These are phyloP conservation scores for Fusarium mangiferae DNA, from an alignment of 2,329 filamentous ascomycete genomes.

Conservation along the genomic window DNA sequence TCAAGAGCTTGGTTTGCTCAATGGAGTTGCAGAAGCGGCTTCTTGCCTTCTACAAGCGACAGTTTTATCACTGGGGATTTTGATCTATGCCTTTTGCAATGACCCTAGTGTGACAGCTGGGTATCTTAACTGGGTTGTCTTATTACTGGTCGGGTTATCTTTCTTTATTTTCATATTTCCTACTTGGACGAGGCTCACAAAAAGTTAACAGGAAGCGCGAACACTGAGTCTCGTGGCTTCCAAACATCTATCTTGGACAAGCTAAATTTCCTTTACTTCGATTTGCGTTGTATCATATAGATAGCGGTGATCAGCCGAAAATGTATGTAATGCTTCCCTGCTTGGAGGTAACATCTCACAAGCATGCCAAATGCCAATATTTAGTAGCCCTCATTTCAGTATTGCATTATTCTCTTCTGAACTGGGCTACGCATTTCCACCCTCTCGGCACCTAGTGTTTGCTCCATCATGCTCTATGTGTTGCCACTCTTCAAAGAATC, in stretches of 20 bases:
- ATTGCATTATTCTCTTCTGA: neutral
- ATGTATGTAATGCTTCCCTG: too few relatives aligned
- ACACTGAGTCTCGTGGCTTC: accelerated
- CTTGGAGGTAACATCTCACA: neutral
- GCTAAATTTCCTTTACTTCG: too few relatives aligned
- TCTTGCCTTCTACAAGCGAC: neutral
- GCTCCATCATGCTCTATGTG: too few relatives aligned
- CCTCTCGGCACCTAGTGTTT: neutral
- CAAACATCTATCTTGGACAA: too few relatives aligned
- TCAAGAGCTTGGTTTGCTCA: neutral
- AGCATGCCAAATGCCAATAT: neutral
- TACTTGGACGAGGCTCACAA: neutral
- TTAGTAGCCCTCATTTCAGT: accelerated
- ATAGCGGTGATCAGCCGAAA: neutral
- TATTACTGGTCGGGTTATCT: neutral
- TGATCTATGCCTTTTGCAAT: neutral
- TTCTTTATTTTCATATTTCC: neutral
- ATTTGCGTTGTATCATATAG: accelerated
- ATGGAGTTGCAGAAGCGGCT: neutral
- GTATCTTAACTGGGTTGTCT: neutral
- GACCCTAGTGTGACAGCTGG: neutral
- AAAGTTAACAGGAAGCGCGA: neutral
- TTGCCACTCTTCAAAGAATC: too few relatives aligned
- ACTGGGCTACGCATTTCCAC: neutral
- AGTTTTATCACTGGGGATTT: neutral